Evolutionary conservation across 2,329 filamentous ascomycete species (phyloP), one percentile per base, ranked within the genome.

Genomic region (Colletotrichum cuscutae): DNA sequence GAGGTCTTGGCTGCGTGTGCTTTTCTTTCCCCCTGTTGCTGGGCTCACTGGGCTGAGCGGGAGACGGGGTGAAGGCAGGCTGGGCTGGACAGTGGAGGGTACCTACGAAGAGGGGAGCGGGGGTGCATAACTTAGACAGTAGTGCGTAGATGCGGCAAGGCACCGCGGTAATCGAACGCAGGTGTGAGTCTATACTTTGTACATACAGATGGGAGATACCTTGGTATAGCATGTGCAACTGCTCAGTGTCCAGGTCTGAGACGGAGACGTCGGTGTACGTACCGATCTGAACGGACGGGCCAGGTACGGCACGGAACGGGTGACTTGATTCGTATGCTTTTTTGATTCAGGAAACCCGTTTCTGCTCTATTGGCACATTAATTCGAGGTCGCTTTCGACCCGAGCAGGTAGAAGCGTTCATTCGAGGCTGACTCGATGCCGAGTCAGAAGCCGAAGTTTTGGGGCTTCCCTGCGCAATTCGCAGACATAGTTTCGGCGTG

Each of bases 1-100:
- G 19, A 54, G 59, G 53, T 24, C 69, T 69, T 69, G 69, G 65
- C 69, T 59, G 56, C 42, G 42, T n/a, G 42, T 64, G 30, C 61
- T 37, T 64, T 49, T 61, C 35, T 42, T 42, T 8, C 42, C 42
- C 42, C 42, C 42, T n/a, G 42, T 49, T 46, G 32, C 32, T 46
- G 65, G 32, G 13, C 42, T 37, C 13, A 6, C n/a, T 54, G 24
- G 37, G 42, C 32, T 42, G 37, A 53, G 24, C 19, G 13, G 59
- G 59, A 63, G 19, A 37, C 24, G 35, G 32, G 42, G 22, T 54
- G 32, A 54, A 24, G 42, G 28, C 28, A 49, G 35, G 30, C 46
- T 54, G 28, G 28, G 42, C 22, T 63, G 19, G 24, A 28, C 30
- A 35, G 32, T 19, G 12, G 28, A 30, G 42, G 35, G 32, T 15